Evolutionary conservation across 2,329 filamentous ascomycete species (phyloP), one percentile per base, ranked within the genome.

Genomic region (Xylariaceae sp.): DNA sequence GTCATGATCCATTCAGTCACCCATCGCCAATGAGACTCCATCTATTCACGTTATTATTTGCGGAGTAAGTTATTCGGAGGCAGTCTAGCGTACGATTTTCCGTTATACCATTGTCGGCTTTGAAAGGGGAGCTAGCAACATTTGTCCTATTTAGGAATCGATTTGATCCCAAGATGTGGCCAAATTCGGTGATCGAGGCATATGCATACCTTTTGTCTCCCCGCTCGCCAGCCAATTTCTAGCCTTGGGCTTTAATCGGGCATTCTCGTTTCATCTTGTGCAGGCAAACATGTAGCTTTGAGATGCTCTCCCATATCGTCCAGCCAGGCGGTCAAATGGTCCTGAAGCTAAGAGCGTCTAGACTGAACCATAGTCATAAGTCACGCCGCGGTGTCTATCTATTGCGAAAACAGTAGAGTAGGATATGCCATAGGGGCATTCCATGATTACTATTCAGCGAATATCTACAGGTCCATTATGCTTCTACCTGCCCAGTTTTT

Each of bases 1-100:
- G 24, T 46, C 41, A 43, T 49, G n/a, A 33, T 36, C 29, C 30
- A 43, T 35, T 21, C 26, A 33, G 29, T 30, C 44, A 43, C 21
- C 16, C 33, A 32, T 50, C 46, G 21, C 56, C 41, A 53, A 59
- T 57, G 24, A 53, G 21, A 54, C 43, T 16, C 3, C 44, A 30
- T 24, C 40, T 33, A 40, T 27, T 51, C 37, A 45, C 44, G 50
- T 53, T 33, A 13, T 27, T 4, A 8, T 26, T 16, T 30, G 15
- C 29, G n/a, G 26, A 43, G 42, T 46, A 35, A 39, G 20, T 27
- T 27, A 32, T 13, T 36, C 41, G 33, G 43, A 24, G 37, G 18
- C 15, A 15, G 33, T 32, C 32, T 32, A 44, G 21, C 27, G 26
- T 47, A 50, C 23, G 15, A 55, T 57, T 50, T 54, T 49, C 33